Conservation (phyloP, 176 grass and related monocot genomes). For the Pontederia paniculata region DNA sequence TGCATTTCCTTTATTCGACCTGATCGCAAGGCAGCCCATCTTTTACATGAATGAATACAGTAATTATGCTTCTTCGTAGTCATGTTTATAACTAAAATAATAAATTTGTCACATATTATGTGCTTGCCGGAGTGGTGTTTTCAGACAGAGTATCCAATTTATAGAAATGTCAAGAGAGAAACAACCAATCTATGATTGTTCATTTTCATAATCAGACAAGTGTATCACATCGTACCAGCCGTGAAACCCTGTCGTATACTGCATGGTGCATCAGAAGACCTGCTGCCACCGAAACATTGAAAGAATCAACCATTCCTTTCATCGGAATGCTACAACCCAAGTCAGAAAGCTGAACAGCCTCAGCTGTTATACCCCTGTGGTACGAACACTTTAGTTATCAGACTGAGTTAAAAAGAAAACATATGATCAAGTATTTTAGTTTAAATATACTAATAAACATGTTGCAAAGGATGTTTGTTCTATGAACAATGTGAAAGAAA, state of each 20-base stretch:
- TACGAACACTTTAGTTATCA: conserved; percentile 18
- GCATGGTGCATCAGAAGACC: conserved; percentile 98
- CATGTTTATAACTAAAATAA: no score
- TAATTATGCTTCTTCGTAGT: no score
- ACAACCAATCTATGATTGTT: not conserved
- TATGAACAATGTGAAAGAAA: conserved; percentile 9
- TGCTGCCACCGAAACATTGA: conserved; percentile 96
- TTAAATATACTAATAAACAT: not conserved
- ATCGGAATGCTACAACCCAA: conserved; percentile 90
- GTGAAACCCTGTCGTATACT: conserved; percentile 72
- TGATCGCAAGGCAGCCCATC: no score
- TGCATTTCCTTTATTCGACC: no score
- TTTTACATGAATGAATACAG: no score
- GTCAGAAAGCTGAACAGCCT: conserved; percentile 52
- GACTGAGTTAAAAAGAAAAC: conserved; percentile 4
- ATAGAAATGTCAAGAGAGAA: not conserved
- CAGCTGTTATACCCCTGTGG: conserved; percentile 79
- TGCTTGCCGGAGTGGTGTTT: no score
- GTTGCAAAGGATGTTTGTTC: not conserved
- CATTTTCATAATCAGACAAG: not conserved
- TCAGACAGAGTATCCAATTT: no score
- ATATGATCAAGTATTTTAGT: not conserved
- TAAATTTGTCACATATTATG: no score
- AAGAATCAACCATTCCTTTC: conserved; percentile 99
- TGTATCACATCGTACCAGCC: conserved; percentile 39